Base-by-base conservation (phyloP, 1,139 yeast species). In the Pneumocystis wakefieldiae region DNA sequence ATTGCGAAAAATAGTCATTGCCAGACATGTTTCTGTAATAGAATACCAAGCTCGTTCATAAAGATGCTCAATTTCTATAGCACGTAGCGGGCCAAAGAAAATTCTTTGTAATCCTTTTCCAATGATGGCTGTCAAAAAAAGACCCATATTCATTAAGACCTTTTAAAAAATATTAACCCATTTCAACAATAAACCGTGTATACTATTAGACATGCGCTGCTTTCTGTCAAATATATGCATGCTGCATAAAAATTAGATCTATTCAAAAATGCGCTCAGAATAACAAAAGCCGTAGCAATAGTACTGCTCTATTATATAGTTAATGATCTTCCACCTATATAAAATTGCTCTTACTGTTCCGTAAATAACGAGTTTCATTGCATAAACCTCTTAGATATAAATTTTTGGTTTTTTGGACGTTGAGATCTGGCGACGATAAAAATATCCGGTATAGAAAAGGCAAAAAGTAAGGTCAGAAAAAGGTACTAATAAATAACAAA, bases 31-130 rank as follows among this genome's bases (percentile, higher is more conserved):
- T 69, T 83, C 86, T 60, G 88, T 77, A 24, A 87, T 74, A 0
- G 95, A 86, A 66, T 83, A 78, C 75, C 86, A 81, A 14, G 83
- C 75, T 63, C 83, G 76, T 69, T 88, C 95, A 67, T 85, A 79
- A 29, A 91, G 76, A 71, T 86, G 90, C 69, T 91, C 96, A 61
- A 81, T 75, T 71, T 92, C 98, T 60, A 87, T 78, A 38, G 84
- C 76, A 63, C 96, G 77, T 63, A 92, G 75, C 64, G 83, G 84
- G 0, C 96, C 96, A 76, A 90, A 90, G 60, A 90, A 72, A 0
- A 84, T 4, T 62, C 73, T 64, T 67, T 82, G 84, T 14, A 38
- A 29, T 14, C 17, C 14, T 24, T 58, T 38, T 28, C 60, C 60
- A 10, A 38, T 7, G 3, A 38, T 28, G 10, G 48, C 19, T 14